A percentile compares a stretch with the other conserved stretches of the same genome.
Conservation (phyloP, 139 green algal species). For the Pseudopediastrum boryanum region DNA sequence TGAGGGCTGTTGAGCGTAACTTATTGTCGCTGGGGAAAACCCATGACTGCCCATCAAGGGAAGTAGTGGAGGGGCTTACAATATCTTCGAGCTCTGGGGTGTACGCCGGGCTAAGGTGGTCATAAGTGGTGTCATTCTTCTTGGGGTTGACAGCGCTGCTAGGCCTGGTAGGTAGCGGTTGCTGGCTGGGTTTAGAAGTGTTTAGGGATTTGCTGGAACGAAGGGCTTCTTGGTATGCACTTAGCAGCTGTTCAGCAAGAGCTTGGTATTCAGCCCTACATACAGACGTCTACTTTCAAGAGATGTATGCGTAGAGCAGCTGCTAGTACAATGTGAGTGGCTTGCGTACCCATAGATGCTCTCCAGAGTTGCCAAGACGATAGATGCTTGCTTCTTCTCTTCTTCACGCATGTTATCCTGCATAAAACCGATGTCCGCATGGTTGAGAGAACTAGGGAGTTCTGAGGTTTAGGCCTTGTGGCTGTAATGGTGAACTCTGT, state of each 20-base stretch:
- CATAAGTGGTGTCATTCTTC: conserved; percentile 11
- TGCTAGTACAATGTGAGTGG: not conserved
- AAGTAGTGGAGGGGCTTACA: too few species aligned
- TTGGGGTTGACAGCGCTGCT: not conserved
- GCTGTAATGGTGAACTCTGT: too few species aligned
- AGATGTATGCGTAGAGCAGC: not conserved
- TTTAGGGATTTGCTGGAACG: conserved; percentile 31
- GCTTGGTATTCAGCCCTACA: conserved; percentile 44
- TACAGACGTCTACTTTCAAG: not conserved
- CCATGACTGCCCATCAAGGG: too few species aligned
- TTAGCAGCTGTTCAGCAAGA: conserved; percentile 34
- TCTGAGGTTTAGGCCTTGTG: too few species aligned
- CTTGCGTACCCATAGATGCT: conserved; percentile 43
- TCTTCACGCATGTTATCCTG: conserved; percentile 22
- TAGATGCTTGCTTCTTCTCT: conserved; percentile 27
- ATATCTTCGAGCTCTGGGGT: too few species aligned
- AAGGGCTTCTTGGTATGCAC: conserved; percentile 27
- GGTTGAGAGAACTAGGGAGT: not conserved
- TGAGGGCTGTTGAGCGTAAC: too few species aligned
- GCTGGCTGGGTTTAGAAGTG: not conserved
- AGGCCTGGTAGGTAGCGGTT: not conserved
- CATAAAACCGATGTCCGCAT: not conserved
- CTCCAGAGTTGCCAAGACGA: conserved; percentile 45
- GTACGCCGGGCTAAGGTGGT: too few species aligned
- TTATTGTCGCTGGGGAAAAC: too few species aligned